A percentile compares a stretch with the other conserved stretches of the same genome.
phyloP scores from a whole-genome alignment of 805 yeast species.

The Yarrowia sp. region DNA sequence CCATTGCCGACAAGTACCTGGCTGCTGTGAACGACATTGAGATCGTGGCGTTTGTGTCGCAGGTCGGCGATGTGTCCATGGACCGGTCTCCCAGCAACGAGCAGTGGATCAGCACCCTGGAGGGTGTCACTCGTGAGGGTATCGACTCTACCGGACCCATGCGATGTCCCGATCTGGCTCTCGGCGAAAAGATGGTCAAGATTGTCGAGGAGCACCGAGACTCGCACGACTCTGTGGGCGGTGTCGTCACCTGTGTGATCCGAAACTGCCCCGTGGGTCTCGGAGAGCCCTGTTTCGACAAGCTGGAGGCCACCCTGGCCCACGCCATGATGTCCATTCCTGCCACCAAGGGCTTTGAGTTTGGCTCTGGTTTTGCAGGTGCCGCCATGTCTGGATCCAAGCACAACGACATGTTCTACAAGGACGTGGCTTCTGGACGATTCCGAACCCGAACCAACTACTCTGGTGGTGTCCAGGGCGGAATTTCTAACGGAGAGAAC shows the following conservation, averaged over 20 bases:
- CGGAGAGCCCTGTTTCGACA: slow-evolving; percentile 98
- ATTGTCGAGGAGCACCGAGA: slow-evolving; percentile 88
- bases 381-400: slow-evolving; percentile 87
- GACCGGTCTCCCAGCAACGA: slow-evolving; percentile 71
- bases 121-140: slow-evolving; percentile 82
- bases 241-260: slow-evolving; percentile 95
- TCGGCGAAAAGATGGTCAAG: slow-evolving; percentile 80
- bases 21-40: slow-evolving; percentile 79
- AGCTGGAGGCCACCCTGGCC: slow-evolving; percentile 91
- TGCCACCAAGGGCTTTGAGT: slow-evolving; percentile 97
- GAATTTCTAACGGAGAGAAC: slow-evolving; percentile 94
- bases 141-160: slow-evolving; percentile 90
- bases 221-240: slow-evolving; percentile 91
- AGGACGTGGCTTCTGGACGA: slow-evolving; percentile 63
- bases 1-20: slow-evolving; percentile 93
- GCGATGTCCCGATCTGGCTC: slow-evolving; percentile 84
- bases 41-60: slow-evolving; percentile 95
- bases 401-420: slow-evolving; percentile 88
- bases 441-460: slow-evolving; percentile 88
- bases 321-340: slow-evolving; percentile 98
- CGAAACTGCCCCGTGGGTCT: slow-evolving; percentile 94
- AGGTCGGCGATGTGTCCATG: slow-evolving; percentile 83
- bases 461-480: slow-evolving; percentile 98
- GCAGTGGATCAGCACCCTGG: slow-evolving; percentile 69
- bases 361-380: slow-evolving; percentile 95